phyloP scores from a whole-genome alignment of 495 filamentous ascomycete genomes.

The Polyplosphaeria fusca region DNA sequence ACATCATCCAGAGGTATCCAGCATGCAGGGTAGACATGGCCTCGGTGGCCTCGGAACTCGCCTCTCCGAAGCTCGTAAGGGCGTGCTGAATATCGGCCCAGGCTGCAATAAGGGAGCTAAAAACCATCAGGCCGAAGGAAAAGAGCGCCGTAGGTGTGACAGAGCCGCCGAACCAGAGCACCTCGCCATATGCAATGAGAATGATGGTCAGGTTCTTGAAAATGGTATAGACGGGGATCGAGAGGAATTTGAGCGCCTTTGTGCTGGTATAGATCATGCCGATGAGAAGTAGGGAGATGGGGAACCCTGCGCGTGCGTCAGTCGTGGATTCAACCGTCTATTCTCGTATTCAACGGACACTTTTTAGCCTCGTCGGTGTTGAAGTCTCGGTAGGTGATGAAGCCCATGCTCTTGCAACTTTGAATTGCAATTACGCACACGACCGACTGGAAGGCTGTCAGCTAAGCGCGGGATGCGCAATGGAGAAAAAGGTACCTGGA shows the following conservation, averaged over 20 bases:
- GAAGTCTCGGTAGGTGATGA: conserved; percentile 90
- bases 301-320: conserved; percentile 70
- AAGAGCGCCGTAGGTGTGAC: conserved; percentile 85
- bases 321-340: not conserved
- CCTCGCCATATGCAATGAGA: conserved; percentile 96
- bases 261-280: conserved; percentile 99
- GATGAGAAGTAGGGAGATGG: conserved; percentile 92
- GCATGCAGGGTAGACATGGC: conserved; percentile 88
- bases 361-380: conserved; percentile 85
- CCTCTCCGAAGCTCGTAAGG: conserved; percentile 57
- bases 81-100: conserved; percentile 98
- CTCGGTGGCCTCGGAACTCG: conserved; percentile 53
- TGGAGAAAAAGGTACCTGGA: conserved; percentile 71
- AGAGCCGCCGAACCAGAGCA: conserved; percentile 96
- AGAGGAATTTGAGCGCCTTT: conserved; percentile 94
- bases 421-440: conserved; percentile 91
- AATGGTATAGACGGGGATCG: conserved; percentile 98
- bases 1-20: conserved; percentile 95
- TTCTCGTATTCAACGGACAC: conserved; percentile 56
- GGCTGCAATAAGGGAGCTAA: conserved; percentile 90
- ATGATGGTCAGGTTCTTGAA: conserved; percentile 99
- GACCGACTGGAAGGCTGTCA: conserved; percentile 59
- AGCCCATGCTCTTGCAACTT: conserved; percentile 71
- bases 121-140: conserved; percentile 96
- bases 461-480: too few species aligned